Conservation (phyloP, 1,284 basidiomycete genomes). For the Puccinia horiana region DNA sequence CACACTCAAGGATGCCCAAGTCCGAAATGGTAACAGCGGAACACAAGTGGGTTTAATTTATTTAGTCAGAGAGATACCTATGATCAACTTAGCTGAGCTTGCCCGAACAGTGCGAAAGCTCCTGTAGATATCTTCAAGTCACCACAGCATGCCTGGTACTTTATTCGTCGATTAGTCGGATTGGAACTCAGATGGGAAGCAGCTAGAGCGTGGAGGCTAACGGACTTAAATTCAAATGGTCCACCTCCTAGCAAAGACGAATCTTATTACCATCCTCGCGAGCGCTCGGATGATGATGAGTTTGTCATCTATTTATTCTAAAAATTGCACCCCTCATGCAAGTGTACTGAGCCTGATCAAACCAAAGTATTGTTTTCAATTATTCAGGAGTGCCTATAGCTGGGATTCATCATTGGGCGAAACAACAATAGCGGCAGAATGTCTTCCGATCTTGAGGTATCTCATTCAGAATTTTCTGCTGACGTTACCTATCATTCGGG, state of each 20-base stretch:
- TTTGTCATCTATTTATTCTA: background rate
- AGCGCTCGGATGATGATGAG: constrained; percentile 19
- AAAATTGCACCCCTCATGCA: background rate
- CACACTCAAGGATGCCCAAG: background rate
- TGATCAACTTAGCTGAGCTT: background rate
- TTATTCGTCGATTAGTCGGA: constrained; percentile 44
- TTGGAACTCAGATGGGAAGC: constrained; percentile 48
- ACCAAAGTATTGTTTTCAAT: background rate
- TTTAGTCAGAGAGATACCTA: background rate
- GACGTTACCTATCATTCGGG: constrained; percentile 53
- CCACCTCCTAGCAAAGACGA: background rate
- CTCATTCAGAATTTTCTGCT: constrained; percentile 54
- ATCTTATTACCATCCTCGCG: background rate
- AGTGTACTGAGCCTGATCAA: background rate
- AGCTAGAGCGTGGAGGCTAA: constrained; percentile 43
- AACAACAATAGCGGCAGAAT: constrained; percentile 15
- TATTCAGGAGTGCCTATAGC: constrained; percentile 30
- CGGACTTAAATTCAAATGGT: constrained; percentile 22
- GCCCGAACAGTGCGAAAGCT: background rate
- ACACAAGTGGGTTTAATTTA: background rate
- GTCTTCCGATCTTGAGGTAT: constrained; percentile 52
- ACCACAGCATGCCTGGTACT: constrained; percentile 48
- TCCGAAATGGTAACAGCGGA: background rate
- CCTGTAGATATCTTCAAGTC: constrained; percentile 26
- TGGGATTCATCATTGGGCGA: constrained; percentile 31